phyloP scores from a whole-genome alignment of 2,329 filamentous ascomycete genomes.

The Trichoderma endophyticum region DNA sequence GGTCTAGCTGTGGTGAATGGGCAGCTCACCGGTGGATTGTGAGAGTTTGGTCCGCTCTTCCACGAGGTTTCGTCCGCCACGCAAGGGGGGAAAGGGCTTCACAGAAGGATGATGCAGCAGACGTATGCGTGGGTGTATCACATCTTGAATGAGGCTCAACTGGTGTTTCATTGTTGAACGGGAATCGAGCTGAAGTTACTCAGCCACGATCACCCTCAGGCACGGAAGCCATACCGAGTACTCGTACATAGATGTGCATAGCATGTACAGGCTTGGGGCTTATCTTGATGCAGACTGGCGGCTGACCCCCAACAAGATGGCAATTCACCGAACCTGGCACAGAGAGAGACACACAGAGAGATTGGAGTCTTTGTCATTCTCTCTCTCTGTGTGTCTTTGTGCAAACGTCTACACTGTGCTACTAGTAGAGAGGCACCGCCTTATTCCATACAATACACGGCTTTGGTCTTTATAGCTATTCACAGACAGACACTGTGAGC shows the following conservation, averaged over 20 bases:
- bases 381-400: neutral
- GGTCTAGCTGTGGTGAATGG: neutral
- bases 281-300: neutral
- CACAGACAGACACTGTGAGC: neutral
- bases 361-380: neutral
- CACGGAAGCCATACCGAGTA: neutral
- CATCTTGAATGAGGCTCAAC: neutral
- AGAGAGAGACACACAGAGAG: neutral
- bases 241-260: neutral
- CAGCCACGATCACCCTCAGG: neutral
- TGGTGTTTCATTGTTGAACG: neutral
- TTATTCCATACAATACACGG: neutral
- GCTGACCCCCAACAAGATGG: conserved; percentile 14
- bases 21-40: neutral
- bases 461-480: neutral
- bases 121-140: neutral
- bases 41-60: neutral
- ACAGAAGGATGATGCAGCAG: neutral
- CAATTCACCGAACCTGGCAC: neutral
- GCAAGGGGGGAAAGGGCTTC: neutral
- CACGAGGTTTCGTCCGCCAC: neutral
- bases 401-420: neutral
- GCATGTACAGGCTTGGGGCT: neutral
- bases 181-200: neutral
- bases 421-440: neutral